Base-by-base conservation (phyloP, 176 grass and related monocot species). In the Bromus sterilis region DNA sequence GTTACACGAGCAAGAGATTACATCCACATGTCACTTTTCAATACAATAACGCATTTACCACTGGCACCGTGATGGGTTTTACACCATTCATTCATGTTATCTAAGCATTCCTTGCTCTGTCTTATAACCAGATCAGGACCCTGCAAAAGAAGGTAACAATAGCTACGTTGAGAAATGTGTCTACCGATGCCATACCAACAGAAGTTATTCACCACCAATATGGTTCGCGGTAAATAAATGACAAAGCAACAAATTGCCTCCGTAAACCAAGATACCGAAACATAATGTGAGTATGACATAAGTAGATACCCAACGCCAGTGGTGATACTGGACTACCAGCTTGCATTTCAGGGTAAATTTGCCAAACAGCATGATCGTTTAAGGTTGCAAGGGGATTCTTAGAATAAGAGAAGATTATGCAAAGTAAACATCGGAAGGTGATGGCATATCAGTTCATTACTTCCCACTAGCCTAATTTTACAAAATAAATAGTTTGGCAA, bases 41-140 rank as follows among this genome's bases (percentile, higher is more conserved):
- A 56, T 69, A 69, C 20, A 2, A 73, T 28, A 86, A 87, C 23
- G 9, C 75, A 81, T 70, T 80, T 88, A 97, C 94, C 94, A 82
- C 89, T 97, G 84, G 87, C 60, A 63, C 77, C 80, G 15, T 97
- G 91, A 86, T 97, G 94, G 53, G 69, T 75, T 64, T 70, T 74
- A 74, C 94, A 97, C 94, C 94, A 97, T 73, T 94, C 85, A 81
- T 93, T 93, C 91, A 97, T 94, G 40, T 84, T 81, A 72, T 94
- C 89, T 87, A 97, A 84, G 66, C 91, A 92, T 58, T 92, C 91
- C 75, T 97, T 94, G 61, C 85, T 82, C 67, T 97, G 91, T 56
- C 56, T 91, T 76, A 92, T 90, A 79, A 97, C 91, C 79, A 97
- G 89, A 81, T 97, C 82, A 74, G 91, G 94, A 71, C 91, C 94